These are phyloP conservation scores for Malassezia sympodialis DNA, from an alignment of 1,284 basidiomycete genomes.

Conservation along the genomic window DNA sequence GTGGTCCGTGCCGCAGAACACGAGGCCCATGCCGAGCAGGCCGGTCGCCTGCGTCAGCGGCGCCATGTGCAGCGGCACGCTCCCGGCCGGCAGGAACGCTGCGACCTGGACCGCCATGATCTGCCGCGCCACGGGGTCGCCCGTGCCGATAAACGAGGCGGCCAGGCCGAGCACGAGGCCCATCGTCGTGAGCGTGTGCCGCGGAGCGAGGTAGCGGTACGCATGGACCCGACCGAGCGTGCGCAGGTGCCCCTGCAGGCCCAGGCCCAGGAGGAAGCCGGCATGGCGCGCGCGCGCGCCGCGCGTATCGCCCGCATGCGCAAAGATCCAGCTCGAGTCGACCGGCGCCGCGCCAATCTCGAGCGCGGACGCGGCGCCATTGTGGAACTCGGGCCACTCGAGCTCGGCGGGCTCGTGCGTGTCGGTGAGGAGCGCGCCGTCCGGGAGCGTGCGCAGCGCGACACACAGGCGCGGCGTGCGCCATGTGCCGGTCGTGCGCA, in stretches of 20 bases:
- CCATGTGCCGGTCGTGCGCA: conserved; percentile 33
- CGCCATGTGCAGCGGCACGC: conserved; percentile 77
- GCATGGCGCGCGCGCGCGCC: conserved; percentile 76
- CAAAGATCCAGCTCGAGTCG: conserved; percentile 45
- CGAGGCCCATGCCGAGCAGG: conserved; percentile 73
- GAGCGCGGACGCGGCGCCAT: conserved; percentile 83
- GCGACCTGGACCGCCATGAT: conserved; percentile 84
- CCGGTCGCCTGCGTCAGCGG: conserved; percentile 82
- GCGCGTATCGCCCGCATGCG: conserved; percentile 22
- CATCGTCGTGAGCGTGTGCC: conserved; percentile 88
- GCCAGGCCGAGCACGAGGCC: conserved; percentile 83
- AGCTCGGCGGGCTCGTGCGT: conserved; percentile 43
- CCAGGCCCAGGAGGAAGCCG: conserved; percentile 84
- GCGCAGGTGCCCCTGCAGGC: conserved; percentile 77
- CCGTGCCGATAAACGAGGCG: conserved; percentile 78
- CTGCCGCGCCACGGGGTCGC: conserved; percentile 76
- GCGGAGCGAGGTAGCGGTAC: conserved; percentile 82
- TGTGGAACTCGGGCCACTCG: conserved; percentile 93
- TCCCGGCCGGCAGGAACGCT: conserved; percentile 74
- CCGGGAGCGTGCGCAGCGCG: conserved; percentile 27
- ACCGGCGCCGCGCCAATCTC: conserved; percentile 59
- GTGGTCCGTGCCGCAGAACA: conserved; percentile 79
- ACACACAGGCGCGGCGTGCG: conserved; percentile 30
- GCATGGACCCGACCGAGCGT: conserved; percentile 71
- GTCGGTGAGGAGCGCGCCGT: conserved; percentile 21